Conservation (phyloP, 78 protist genomes). For the Dictyostelium discoideum region DNA sequence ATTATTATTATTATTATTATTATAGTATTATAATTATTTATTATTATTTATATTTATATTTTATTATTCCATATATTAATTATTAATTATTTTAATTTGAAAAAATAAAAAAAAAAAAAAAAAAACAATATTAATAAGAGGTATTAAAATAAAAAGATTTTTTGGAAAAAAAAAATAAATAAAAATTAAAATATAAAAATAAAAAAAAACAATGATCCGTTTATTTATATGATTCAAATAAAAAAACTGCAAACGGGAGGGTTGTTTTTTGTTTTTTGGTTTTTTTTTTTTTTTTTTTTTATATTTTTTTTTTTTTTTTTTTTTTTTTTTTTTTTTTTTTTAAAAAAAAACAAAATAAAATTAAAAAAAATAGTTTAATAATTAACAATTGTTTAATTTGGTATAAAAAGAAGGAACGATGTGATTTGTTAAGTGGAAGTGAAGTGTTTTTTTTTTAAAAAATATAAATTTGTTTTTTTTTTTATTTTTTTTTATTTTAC, state of each 20-base stretch:
- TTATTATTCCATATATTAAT: background rate
- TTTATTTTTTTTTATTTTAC: background rate
- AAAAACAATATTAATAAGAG: background rate
- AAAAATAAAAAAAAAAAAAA: background rate
- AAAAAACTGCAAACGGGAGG: background rate
- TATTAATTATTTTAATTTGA: background rate
- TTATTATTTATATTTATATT: too few relatives aligned
- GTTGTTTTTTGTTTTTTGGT: background rate
- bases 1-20: too few relatives aligned
- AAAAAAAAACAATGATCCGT: background rate
- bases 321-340: too few relatives aligned
- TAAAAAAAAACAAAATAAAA: background rate
- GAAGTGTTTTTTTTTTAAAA: background rate
- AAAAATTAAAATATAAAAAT: too few relatives aligned
- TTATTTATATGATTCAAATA: background rate
- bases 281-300: too few relatives aligned
- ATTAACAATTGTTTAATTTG: too few relatives aligned
- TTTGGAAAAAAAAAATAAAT: too few relatives aligned
- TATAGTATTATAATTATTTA: too few relatives aligned
- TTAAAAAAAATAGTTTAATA: background rate
- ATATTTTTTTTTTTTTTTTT: too few relatives aligned
- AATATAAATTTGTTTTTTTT: background rate
- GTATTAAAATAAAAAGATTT: too few relatives aligned
- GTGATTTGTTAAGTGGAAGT: background rate
- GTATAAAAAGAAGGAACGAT: background rate